Evolutionary conservation across 2,329 filamentous ascomycete species (phyloP).

Genomic region (Akanthomyces lecanii): DNA sequence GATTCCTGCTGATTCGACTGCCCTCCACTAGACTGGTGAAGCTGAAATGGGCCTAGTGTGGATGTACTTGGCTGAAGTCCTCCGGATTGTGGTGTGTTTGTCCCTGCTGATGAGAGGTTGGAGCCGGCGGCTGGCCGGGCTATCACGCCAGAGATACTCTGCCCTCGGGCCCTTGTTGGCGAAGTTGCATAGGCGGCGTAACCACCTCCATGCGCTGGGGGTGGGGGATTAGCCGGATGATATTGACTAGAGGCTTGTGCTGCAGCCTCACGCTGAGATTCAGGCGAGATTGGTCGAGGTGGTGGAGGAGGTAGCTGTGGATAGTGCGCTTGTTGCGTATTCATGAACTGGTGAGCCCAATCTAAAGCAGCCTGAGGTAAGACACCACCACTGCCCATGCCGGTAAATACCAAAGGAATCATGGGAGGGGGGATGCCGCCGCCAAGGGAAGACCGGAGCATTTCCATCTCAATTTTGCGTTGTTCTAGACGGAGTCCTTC

Average conservation of each 20-base stretch:
- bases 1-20: constrained; percentile 54
- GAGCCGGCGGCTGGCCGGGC: constrained; percentile 35
- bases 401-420: constrained; percentile 70
- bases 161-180: constrained; percentile 46
- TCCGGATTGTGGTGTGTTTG: constrained; percentile 38
- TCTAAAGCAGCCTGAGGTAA: constrained; percentile 60
- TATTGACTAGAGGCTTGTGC: constrained; percentile 33
- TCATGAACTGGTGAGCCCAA: constrained; percentile 64
- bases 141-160: constrained; percentile 41
- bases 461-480: constrained; percentile 67
- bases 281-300: constrained; percentile 48
- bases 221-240: constrained; percentile 35
- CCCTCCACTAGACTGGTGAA: constrained; percentile 8
- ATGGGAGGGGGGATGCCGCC: constrained; percentile 70
- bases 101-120: constrained; percentile 42
- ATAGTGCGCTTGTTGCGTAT: constrained; percentile 44
- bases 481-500: constrained; percentile 67
- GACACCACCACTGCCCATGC: constrained; percentile 58
- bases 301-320: constrained; percentile 44
- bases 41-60: constrained; percentile 12
- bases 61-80: constrained; percentile 31
- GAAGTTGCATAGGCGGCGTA: constrained; percentile 47
- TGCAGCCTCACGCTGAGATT: constrained; percentile 51
- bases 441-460: constrained; percentile 63
- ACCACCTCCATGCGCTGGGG: constrained; percentile 30